Evolutionary conservation across 2,329 filamentous ascomycete genomes (phyloP).

Genomic region (Acrodontium crateriforme): DNA sequence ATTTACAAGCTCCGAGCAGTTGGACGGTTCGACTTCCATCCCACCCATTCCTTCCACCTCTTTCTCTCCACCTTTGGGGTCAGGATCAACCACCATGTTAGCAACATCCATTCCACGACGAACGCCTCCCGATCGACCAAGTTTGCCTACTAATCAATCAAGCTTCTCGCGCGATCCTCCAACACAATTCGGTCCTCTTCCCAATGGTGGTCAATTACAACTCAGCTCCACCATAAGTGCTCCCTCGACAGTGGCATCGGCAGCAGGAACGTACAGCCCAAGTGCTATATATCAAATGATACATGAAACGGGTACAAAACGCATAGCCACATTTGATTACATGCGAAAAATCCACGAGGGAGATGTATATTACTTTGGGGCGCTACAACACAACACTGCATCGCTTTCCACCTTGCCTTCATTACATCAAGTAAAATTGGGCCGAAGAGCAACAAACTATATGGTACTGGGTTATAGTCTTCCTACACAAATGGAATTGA

Average conservation of each 20-base stretch:
- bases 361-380: conserved; percentile 96
- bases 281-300: conserved; percentile 51
- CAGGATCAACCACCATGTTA: conserved; percentile 4
- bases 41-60: conserved; percentile 2
- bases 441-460: conserved; percentile 84
- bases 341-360: conserved; percentile 87
- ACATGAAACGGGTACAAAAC: conserved; percentile 75
- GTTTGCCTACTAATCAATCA: conserved; percentile 8
- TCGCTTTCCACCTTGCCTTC: conserved; percentile 74
- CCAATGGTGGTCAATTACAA: conserved; percentile 11
- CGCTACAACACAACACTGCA: conserved; percentile 72
- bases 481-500: conserved; percentile 77
- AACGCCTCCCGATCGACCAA: conserved; percentile 6
- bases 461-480: conserved; percentile 85
- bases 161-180: conserved; percentile 13
- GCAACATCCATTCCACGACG: conserved; percentile 3
- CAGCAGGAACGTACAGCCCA: conserved; percentile 34
- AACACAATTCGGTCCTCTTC: conserved; percentile 6
- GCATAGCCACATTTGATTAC: conserved; percentile 89
- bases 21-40: conserved; percentile 1
- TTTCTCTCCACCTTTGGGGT: too few species aligned
- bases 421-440: conserved; percentile 70
- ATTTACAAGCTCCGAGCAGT: neutral
- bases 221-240: conserved; percentile 6
- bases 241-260: conserved; percentile 1